Base-by-base conservation (phyloP, 2,329 filamentous ascomycete species). In the Scleromitrula shiraiana region DNA sequence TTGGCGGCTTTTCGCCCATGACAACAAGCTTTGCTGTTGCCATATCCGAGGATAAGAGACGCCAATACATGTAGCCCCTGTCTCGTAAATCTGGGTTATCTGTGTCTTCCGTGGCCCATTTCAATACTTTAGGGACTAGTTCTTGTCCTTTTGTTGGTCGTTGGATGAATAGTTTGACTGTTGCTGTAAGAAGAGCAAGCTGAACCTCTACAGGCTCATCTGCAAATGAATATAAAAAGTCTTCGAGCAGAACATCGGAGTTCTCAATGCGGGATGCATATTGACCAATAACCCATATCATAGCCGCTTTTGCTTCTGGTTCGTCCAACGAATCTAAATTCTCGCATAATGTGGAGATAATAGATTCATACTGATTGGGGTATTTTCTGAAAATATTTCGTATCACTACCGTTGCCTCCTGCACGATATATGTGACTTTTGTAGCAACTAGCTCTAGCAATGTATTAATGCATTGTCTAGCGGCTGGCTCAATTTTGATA, bases 381-480 rank as follows among this genome's bases (percentile, higher is more conserved):
- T 98, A 98, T 70, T 97, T 97, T 58, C 93, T 84, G 77, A 98
- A 98, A 62, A 98, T 98, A 67, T 98, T 98, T 57, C 89, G 85
- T 63, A 98, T 98, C 22, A 98, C 93, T 5, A 98, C 93, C 0
- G 93, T 98, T 14, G 93, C 93, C 72, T 98, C 93, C 68, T 98
- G 93, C 1, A 98, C 93, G 57, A 98, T 98, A 64, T 98, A 98
- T 0, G 90, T 94, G 46, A 98, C 84, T 69, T 97, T 97, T n/a
- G 93, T 97, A 23, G 90, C 85, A 39, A 98, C 93, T 33, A 98
- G 78, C 54, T 96, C 89, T 17, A 98, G 76, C 0, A 98, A 75
- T 5, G 94, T 83, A 62, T 91, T 90, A 64, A 98, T 98, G 68
- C 93, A 98, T 51, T 86, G 77, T 59, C 82, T 79, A 9, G 93